phyloP scores from a whole-genome alignment of 257 asterid genomes.

The Plectranthus barbatus region DNA sequence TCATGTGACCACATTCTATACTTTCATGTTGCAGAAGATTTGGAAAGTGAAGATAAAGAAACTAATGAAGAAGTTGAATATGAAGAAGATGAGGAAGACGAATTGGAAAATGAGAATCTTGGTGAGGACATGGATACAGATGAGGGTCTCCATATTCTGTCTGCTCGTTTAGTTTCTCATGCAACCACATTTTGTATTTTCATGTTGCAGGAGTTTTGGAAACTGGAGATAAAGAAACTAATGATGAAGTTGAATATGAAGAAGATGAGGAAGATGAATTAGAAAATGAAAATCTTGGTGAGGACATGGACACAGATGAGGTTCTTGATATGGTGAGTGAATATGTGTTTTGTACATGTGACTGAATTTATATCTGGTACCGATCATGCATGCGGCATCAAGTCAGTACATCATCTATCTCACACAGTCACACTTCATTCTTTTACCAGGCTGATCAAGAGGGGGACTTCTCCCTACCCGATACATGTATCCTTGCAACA shows the following conservation, averaged over 20 bases:
- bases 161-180: no score
- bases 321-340: slow-evolving; percentile 36
- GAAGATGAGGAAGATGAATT: slow-evolving; percentile 57
- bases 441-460: slow-evolving; percentile 45
- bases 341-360: not conserved
- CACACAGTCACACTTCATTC: slow-evolving; percentile 10
- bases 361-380: not conserved
- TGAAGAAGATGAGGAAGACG: slow-evolving; percentile 57
- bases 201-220: slow-evolving; percentile 31
- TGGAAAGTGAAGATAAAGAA: slow-evolving; percentile 45
- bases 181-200: slow-evolving; percentile 1
- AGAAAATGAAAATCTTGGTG: slow-evolving; percentile 64
- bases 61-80: slow-evolving; percentile 42
- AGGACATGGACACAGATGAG: slow-evolving; percentile 51
- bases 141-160: slow-evolving; percentile 40
- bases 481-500: slow-evolving; percentile 60
- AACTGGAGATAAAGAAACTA: slow-evolving; percentile 42
- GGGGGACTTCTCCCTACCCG: slow-evolving; percentile 29
- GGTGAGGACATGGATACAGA: slow-evolving; percentile 55
- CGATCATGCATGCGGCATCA: not conserved
- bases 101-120: slow-evolving; percentile 55
- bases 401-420: not conserved
- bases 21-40: slow-evolving; percentile 27
- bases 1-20: not conserved
- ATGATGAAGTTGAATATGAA: slow-evolving; percentile 45